These are phyloP conservation scores for Entomortierella chlamydospora DNA, from an alignment of 192 early-diverging fungal genomes.

Conservation along the genomic window DNA sequence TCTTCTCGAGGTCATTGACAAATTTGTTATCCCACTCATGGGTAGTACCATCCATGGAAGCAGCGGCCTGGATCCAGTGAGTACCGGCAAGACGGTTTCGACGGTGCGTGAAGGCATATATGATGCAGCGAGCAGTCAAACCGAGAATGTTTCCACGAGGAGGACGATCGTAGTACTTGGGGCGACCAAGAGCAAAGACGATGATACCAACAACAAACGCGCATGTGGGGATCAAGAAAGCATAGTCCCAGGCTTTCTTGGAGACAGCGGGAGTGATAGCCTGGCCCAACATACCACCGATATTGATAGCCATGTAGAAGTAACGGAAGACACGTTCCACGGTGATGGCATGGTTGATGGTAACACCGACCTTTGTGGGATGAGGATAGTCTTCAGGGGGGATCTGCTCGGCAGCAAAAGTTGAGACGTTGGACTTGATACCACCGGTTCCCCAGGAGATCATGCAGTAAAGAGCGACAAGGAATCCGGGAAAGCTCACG, in stretches of 20 bases:
- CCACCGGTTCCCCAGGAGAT: slow-evolving; percentile 74
- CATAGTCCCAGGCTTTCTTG: slow-evolving; percentile 66
- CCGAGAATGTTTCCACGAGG: slow-evolving; percentile 68
- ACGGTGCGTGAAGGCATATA: slow-evolving; percentile 50
- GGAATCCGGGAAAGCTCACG: slow-evolving; percentile 65
- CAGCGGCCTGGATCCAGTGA: slow-evolving; percentile 61
- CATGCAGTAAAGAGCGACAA: slow-evolving; percentile 66
- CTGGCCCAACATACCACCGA: slow-evolving; percentile 69
- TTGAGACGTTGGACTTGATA: slow-evolving; percentile 74
- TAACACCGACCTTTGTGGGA: slow-evolving; percentile 62
- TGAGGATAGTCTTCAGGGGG: slow-evolving; percentile 66
- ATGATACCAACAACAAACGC: slow-evolving; percentile 66
- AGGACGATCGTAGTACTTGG: slow-evolving; percentile 62
- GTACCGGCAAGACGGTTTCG: slow-evolving; percentile 23
- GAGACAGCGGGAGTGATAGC: slow-evolving; percentile 68
- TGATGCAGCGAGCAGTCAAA: slow-evolving; percentile 57
- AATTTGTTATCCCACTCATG: slow-evolving; percentile 69
- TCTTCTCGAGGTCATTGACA: slow-evolving; percentile 64
- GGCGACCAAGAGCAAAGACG: slow-evolving; percentile 65
- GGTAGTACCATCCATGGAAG: slow-evolving; percentile 49
- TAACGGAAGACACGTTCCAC: slow-evolving; percentile 77
- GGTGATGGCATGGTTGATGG: slow-evolving; percentile 70
- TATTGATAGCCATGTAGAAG: slow-evolving; percentile 79
- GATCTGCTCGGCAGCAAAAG: slow-evolving; percentile 73
- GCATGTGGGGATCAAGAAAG: slow-evolving; percentile 68